Base-by-base conservation (phyloP, 495 filamentous ascomycete genomes). In the Annulohypoxylon bovei region DNA sequence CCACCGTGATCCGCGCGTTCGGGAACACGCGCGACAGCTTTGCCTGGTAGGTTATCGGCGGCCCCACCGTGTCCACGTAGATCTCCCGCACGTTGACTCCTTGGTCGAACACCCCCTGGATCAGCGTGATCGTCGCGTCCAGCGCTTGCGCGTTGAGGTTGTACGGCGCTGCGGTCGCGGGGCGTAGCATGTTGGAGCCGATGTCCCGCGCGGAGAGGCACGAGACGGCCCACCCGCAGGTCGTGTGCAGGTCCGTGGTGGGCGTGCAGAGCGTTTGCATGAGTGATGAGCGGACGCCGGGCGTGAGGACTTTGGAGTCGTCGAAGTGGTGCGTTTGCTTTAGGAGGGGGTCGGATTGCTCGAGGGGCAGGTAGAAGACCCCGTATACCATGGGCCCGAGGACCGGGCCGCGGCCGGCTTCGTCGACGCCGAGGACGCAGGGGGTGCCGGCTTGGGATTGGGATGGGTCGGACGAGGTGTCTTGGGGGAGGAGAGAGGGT, bases 131-230 rank as follows among this genome's bases (percentile, higher is more conserved):
- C 0, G 95, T 99, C 0, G 95, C 93, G 80, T 99, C 95, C 86
- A 97, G 91, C 1, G 95, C 95, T 79, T 98, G 95, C n/a, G 94
- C 93, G 80, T 99, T 99, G 59, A 99, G 85, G 76, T 99, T 99
- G 80, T 97, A 97, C 1, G 67, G 50, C 0, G 84, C 82, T 3
- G 84, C 86, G 0, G 78, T 77, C 40, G 77, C 69, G 11, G 93
- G 84, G 27, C 85, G 84, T 77, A 97, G 86, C 91, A 97, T 96
- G 53, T 90, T 88, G 1, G 92, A 85, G 18, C 86, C 86, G 57
- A 97, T 97, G 77, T 95, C 92, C 35, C 92, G 88, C 12, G 94
- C 92, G 3, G 93, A 97, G 60, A 98, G 89, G 11, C 90, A 80
- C 4, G 90, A 88, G 4, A 91, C 87, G 8, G 93, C 93, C 88